Evolutionary conservation across 441 rosid species (phyloP), one percentile per base, ranked within the genome.

Genomic region (Pelargonium myrrhifolium): DNA sequence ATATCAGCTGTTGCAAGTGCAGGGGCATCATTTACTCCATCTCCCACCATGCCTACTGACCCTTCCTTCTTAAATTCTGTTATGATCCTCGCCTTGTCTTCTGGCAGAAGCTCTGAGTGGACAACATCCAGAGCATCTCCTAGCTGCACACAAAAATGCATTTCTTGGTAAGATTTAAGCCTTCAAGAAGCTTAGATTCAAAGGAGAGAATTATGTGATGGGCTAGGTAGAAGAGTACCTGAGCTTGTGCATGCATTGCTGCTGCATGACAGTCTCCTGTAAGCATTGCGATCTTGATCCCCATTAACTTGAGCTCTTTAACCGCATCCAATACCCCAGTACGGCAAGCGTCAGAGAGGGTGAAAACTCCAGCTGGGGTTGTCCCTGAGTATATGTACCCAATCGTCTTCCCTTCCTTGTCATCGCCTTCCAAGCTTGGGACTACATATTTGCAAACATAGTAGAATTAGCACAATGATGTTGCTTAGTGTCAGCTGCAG

Each of bases 1-100:
- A 92, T 84, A 73, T 92, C 86, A 1, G 98, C 90, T 18, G 82
- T 83, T 17, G 97, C 98, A 69, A 94, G 78, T 47, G 98, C 96
- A 0, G 94, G 98, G 12, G 98, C 96, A 73, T 94, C 99, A 15
- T 94, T 94, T 24, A 94, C 31, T 9, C 97, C 99, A 63, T 94
- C 97, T 42, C 97, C 99, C 9, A 91, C 77, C 99, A 94, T 94
- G 0, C 84, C 92, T 0, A 92, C 87, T 75, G 76, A 65, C 15
- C 96, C 97, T 69, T 82, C 85, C 66, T 75, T 76, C 81, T 86
- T 76, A 11, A 84, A 88, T 8, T 59, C 79, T 40, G 74, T 31
- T 37, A 94, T 74, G 20, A 94, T 86, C 69, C 62, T 77, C 0
- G 77, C 82, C 72, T 91, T 94, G 60, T 87, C 94, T 66, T 87